Conservation (phyloP, 2,329 filamentous ascomycete genomes). For the Trichoderma polysporum region DNA sequence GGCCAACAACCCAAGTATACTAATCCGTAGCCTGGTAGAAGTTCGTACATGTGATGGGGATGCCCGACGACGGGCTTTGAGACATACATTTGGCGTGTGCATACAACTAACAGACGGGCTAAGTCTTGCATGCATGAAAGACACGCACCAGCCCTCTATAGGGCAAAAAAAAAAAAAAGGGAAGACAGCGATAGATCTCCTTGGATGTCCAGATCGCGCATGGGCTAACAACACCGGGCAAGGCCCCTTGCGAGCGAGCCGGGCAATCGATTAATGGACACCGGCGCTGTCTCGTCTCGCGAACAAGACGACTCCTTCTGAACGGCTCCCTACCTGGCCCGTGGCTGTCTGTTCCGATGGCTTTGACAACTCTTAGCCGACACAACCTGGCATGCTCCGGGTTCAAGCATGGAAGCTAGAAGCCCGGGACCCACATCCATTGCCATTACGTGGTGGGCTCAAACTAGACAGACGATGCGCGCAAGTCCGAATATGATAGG, state of each 20-base stretch:
- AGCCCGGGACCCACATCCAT: neutral
- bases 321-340: neutral
- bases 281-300: neutral
- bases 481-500: constrained; percentile 11
- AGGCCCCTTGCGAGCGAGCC: neutral
- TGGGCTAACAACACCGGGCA: neutral
- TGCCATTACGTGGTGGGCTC: constrained; percentile 7
- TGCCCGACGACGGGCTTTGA: neutral
- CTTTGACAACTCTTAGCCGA: neutral
- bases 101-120: neutral
- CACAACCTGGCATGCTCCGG: constrained; percentile 4
- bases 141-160: neutral
- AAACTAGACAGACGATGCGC: neutral
- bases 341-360: neutral
- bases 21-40: neutral
- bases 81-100: neutral
- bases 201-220: neutral
- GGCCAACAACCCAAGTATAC: neutral
- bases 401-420: neutral
- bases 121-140: constrained; percentile 1
- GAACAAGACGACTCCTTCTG: neutral
- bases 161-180: neutral
- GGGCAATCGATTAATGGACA: neutral
- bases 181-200: neutral
- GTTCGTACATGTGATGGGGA: neutral